phyloP scores from a whole-genome alignment of 2,329 filamentous ascomycete species.

The Exophiala xenobiotica region DNA sequence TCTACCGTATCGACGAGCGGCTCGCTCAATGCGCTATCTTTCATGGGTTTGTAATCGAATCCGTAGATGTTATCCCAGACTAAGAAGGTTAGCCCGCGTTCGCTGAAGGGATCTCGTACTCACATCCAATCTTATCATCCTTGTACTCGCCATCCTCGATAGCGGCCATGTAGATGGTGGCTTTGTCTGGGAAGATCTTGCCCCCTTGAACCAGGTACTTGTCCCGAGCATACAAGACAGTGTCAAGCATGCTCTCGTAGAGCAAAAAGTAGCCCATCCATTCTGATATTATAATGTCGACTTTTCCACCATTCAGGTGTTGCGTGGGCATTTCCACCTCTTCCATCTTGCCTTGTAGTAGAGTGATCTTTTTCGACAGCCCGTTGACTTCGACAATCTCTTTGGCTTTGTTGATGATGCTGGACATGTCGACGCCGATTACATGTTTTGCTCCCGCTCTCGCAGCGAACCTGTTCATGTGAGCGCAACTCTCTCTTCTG shows the following conservation, averaged over 20 bases:
- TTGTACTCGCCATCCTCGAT: conserved; percentile 99
- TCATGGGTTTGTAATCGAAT: conserved; percentile 93
- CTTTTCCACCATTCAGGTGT: conserved; percentile 55
- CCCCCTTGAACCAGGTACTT: conserved; percentile 82
- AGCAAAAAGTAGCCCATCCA: conserved; percentile 99
- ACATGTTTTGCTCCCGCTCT: conserved; percentile 97
- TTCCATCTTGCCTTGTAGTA: conserved; percentile 99
- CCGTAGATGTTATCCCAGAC: conserved; percentile 99
- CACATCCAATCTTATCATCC: conserved; percentile 99
- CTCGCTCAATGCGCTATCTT: conserved; percentile 88
- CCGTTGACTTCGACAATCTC: conserved; percentile 93
- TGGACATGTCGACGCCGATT: conserved; percentile 99
- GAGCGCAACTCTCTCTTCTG: conserved; percentile 10
- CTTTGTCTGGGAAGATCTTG: conserved; percentile 98
- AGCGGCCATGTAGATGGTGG: conserved; percentile 91
- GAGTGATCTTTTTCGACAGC: conserved; percentile 91
- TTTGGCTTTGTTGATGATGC: conserved; percentile 96
- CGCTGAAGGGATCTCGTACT: conserved; percentile 41
- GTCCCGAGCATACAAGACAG: conserved; percentile 93
- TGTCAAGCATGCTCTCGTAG: conserved; percentile 99
- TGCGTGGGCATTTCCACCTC: conserved; percentile 90
- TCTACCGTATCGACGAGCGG: conserved; percentile 97
- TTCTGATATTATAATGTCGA: conserved; percentile 99
- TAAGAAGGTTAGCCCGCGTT: conserved; percentile 40
- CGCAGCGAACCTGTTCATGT: conserved; percentile 76